Percentiles rank a stretch among this genome's conserved stretches.
phyloP scores from a whole-genome alignment of 129 eudicot genomes.

The Heracleum sosnowskyi region DNA sequence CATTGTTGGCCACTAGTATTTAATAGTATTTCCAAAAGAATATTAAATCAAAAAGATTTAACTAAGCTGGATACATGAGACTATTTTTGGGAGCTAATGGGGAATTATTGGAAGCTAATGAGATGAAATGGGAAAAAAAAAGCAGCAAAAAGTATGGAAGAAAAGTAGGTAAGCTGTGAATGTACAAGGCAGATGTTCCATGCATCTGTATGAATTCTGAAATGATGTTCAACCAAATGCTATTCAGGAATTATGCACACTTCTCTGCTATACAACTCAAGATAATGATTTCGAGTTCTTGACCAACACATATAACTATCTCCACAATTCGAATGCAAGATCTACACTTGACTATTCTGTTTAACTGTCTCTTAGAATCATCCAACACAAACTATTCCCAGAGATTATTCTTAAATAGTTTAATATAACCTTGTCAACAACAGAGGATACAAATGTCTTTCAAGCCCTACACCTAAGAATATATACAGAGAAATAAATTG shows the following conservation, averaged over 20 bases:
- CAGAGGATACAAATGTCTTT: neutral
- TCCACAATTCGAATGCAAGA: too few relatives aligned
- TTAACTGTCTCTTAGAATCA: neutral
- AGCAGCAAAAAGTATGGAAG: slow-evolving; percentile 1
- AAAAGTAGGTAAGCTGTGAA: slow-evolving; percentile 45
- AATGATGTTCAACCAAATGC: slow-evolving; percentile 3
- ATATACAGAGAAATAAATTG: neutral
- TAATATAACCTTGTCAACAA: neutral
- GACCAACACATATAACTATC: neutral
- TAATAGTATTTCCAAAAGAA: slow-evolving; percentile 19
- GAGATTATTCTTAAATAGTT: neutral
- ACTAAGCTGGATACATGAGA: slow-evolving; percentile 12
- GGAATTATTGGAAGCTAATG: neutral
- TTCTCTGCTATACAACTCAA: neutral
- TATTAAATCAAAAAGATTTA: slow-evolving; percentile 1
- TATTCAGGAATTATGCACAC: neutral
- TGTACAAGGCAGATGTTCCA: slow-evolving; percentile 37
- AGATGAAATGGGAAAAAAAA: neutral
- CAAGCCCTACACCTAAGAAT: neutral
- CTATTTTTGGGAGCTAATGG: slow-evolving; percentile 8
- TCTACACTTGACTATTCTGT: neutral
- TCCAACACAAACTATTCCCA: neutral
- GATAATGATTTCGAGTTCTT: too few relatives aligned
- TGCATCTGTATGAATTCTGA: slow-evolving; percentile 28
- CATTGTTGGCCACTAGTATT: slow-evolving; percentile 23